Evolutionary conservation across 2,329 filamentous ascomycete genomes (phyloP).

Genomic region (Hirsutella minnesotensis): DNA sequence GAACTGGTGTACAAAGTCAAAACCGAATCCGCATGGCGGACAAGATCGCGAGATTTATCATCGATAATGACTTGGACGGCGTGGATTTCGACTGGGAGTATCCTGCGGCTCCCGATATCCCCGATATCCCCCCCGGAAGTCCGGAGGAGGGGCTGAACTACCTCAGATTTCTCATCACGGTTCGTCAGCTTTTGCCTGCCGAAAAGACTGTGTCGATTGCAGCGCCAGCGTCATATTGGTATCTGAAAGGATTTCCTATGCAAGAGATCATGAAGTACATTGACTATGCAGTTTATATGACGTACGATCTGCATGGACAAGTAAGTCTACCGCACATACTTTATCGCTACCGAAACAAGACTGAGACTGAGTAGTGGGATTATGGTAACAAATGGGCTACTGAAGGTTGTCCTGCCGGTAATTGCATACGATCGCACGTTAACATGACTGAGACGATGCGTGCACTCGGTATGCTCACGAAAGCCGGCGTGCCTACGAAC

Average conservation of each 20-base stretch:
- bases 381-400: conserved; percentile 4
- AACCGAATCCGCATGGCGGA: too few relatives aligned
- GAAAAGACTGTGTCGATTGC: conserved; percentile 23
- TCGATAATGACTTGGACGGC: conserved; percentile 27
- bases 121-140: conserved; percentile 7
- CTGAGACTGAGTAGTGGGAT: too few relatives aligned
- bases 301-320: conserved; percentile 21
- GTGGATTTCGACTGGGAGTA: conserved; percentile 38
- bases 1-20: too few relatives aligned
- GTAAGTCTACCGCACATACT: conserved; percentile 9
- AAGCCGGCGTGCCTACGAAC: conserved; percentile 15
- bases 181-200: conserved; percentile 15
- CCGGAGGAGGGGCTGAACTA: conserved; percentile 16
- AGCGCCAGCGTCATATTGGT: conserved; percentile 26
- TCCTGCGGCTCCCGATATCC: conserved; percentile 17
- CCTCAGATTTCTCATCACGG: conserved; percentile 19
- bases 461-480: conserved; percentile 23
- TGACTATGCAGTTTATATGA: conserved; percentile 22
- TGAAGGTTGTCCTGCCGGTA: conserved; percentile 15
- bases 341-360: conserved; percentile 14
- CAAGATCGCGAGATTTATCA: conserved; percentile 20
- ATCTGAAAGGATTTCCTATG: conserved; percentile 23
- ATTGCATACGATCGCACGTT: conserved; percentile 22
- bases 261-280: conserved; percentile 13
- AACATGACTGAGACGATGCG: conserved; percentile 23